These are phyloP conservation scores for Baorangia bicolor DNA, from an alignment of 768 basidiomycete genomes.

Conservation along the genomic window DNA sequence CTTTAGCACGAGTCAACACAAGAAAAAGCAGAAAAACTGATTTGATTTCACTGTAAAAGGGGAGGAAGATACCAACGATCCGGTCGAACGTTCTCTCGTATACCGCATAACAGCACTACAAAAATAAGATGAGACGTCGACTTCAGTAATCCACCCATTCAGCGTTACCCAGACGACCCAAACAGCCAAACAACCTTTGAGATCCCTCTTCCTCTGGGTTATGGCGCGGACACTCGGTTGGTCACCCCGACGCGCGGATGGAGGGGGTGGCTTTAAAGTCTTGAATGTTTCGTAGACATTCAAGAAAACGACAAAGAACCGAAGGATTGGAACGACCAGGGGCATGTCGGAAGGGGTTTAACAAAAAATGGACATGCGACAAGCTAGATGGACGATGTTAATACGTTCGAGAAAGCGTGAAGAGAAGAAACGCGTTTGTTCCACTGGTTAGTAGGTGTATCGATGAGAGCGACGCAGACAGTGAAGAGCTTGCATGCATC, in stretches of 20 bases:
- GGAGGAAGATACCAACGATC: constrained; percentile 67
- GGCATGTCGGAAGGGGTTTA: constrained; percentile 47
- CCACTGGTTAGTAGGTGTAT: constrained; percentile 9
- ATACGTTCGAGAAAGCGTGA: constrained; percentile 1
- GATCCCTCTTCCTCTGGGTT: constrained; percentile 75
- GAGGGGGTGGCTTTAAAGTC: constrained; percentile 66
- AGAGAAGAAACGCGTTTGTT: constrained; percentile 5
- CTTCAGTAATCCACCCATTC: constrained; percentile 7
- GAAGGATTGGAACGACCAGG: constrained; percentile 63
- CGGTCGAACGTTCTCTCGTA: constrained; percentile 69
- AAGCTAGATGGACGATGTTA: neutral
- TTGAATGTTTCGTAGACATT: constrained; percentile 88
- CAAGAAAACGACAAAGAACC: constrained; percentile 67
- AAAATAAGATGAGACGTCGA: constrained; percentile 13
- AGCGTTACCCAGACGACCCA: constrained; percentile 82
- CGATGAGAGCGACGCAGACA: constrained; percentile 15
- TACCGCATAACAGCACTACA: constrained; percentile 62
- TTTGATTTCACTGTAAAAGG: constrained; percentile 85
- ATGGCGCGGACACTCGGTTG: constrained; percentile 65
- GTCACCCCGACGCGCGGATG: constrained; percentile 48
- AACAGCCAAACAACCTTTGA: constrained; percentile 81
- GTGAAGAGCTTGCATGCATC: neutral
- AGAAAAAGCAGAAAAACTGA: constrained; percentile 70
- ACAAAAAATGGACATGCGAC: constrained; percentile 11
- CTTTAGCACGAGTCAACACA: constrained; percentile 72